phyloP scores from a whole-genome alignment of 2,329 filamentous ascomycete species.

The Lasiodiplodia theobromae region DNA sequence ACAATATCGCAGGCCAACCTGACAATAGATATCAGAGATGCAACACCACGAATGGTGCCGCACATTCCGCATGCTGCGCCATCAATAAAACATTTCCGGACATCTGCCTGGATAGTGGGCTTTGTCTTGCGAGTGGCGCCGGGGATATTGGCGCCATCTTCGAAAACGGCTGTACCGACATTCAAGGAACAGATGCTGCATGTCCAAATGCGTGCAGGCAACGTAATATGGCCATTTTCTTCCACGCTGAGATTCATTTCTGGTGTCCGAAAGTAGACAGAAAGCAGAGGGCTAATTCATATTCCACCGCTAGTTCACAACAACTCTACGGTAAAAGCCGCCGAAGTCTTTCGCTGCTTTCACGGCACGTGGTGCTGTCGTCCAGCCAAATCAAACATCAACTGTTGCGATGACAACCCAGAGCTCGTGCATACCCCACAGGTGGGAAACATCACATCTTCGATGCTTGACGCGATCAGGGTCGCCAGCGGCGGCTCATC shows the following conservation, averaged over 20 bases:
- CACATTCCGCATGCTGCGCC: neutral
- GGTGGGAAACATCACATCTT: neutral
- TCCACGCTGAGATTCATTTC: no score
- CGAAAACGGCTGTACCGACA: neutral
- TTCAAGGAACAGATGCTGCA: neutral
- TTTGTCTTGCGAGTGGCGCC: neutral
- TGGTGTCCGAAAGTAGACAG: neutral
- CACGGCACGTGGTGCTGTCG: neutral
- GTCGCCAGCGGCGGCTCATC: neutral
- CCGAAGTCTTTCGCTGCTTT: neutral
- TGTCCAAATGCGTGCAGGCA: neutral
- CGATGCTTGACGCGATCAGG: neutral
- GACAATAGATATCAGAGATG: neutral
- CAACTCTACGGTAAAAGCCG: no score
- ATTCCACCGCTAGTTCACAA: neutral
- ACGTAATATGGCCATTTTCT: no score
- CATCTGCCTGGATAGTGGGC: neutral
- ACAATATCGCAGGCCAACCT: neutral
- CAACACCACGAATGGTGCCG: neutral
- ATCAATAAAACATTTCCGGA: neutral
- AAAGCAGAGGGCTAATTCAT: neutral
- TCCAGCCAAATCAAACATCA: neutral
- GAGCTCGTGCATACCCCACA: neutral
- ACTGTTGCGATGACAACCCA: neutral
- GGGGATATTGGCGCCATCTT: neutral